Evolutionary conservation across 192 early-diverging fungal species (phyloP), one percentile per base, ranked within the genome.

Genomic region (Gaertneriomyces sp.): DNA sequence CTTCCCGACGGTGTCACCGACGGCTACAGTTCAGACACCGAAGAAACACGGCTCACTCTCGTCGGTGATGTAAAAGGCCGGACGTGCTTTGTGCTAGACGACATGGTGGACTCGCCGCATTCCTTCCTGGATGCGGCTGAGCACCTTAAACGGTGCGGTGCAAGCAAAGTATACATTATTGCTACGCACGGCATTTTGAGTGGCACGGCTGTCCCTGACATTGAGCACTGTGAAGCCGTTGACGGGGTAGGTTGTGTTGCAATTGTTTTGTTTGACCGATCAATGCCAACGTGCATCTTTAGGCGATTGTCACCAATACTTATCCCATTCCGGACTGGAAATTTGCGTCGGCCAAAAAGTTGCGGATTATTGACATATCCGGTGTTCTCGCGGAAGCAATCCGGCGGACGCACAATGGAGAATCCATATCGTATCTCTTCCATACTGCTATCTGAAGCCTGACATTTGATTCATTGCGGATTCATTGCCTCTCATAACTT

Each of bases 131-230:
- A 93, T 61, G 90, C 95, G 14, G 92, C 94, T 53, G 89, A 92
- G 63, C 91, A 93, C 65, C 77, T 98, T 67, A 87, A 93, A 65
- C 83, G 82, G 49, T 91, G 93, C 68, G 84, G 85, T 61, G 89
- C 89, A 17, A 91, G 89, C 5, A 87, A 87, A 63, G 93, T 99
- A 11, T 89, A 91, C 66, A 88, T 96, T 53, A 88, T 99, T 60
- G 94, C 93, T 0, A 93, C 93, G 5, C 97, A 99, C 63, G 97
- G 93, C 19, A 89, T 99, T 62, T 79, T 99, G 45, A 94, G 92
- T 60, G 91, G 87, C 38, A 87, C 92, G 66, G 88, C 93, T 25
- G 72, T 97, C 49, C 81, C 82, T 19, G 85, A 93, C 65, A 91
- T 99, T 72, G 84, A 94, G 67, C 82, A 85, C 55, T 92, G 89